Conservation (phyloP, 768 basidiomycete genomes). For the Roridomyces roridus region DNA sequence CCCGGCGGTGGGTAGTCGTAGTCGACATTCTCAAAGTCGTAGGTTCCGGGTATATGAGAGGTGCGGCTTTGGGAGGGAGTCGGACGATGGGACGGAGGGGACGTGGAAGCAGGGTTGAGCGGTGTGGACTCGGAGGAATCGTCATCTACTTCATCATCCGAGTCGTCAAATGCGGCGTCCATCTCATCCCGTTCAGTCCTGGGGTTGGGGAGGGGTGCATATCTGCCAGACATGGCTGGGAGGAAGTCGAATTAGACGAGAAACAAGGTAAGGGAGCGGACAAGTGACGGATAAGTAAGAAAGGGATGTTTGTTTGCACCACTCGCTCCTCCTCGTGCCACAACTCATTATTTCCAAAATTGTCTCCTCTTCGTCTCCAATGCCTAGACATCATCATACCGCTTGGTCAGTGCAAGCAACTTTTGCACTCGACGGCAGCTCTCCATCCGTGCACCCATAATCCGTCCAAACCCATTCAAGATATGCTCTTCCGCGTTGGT, state of each 20-base stretch:
- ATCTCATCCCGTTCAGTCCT: conserved; percentile 66
- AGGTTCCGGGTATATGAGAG: conserved; percentile 49
- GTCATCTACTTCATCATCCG: conserved; percentile 71
- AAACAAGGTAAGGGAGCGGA: no score
- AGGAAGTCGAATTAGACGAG: not conserved
- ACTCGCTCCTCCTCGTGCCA: not conserved
- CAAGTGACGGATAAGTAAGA: conserved; percentile 5
- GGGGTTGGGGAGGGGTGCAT: conserved; percentile 71
- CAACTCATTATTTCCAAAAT: no score
- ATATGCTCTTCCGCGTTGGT: conserved; percentile 40
- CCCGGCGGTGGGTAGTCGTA: conserved; percentile 87
- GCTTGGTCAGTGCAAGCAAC: conserved; percentile 56
- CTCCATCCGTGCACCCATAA: conserved; percentile 79
- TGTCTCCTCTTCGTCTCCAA: no score
- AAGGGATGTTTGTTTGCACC: not conserved
- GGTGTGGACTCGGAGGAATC: conserved; percentile 58
- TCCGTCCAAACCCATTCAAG: conserved; percentile 70
- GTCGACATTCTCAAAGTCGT: conserved; percentile 83
- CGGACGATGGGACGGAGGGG: conserved; percentile 31
- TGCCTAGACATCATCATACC: conserved; percentile 1
- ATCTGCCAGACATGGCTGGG: conserved; percentile 62
- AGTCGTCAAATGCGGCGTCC: conserved; percentile 87
- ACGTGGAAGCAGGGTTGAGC: conserved; percentile 48
- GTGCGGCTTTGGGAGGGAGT: no score
- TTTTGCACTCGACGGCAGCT: conserved; percentile 72